Base-by-base conservation (phyloP, 352 stramenopile genomes). In the Aphanomyces astaci region DNA sequence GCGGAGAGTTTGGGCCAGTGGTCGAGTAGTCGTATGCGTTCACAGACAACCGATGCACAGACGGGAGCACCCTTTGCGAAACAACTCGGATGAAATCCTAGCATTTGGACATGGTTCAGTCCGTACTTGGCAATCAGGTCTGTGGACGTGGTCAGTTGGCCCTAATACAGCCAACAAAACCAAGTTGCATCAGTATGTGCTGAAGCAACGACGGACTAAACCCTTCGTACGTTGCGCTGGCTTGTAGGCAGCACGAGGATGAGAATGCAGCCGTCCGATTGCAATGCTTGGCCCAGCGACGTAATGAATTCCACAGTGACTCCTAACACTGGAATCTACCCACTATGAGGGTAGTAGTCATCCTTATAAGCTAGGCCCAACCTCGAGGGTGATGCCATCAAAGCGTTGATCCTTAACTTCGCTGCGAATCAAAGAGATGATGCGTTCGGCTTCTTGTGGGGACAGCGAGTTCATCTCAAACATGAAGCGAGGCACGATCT, bases 21-120 rank as follows among this genome's bases (percentile, higher is more conserved):
- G 57, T 55, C 48, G 76, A 75, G 69, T 80, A 87, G 62, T 93
- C 84, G 70, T 93, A 93, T 36, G 84, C 84, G 67, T 93, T 93
- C 75, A 93, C 81, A 24, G 82, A 88, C 63, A 91, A 91, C 9
- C 84, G 82, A 52, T 93, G 81, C 25, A 93, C 84, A 36, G 84
- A 10, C 17, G 81, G 79, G 25, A 81, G 72, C 30, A 93, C 59
- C 28, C 31, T n/a, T n/a, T n/a, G n/a, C n/a, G n/a, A n/a, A n/a
- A n/a, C n/a, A n/a, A n/a, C n/a, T n/a, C n/a, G n/a, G n/a, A n/a
- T n/a, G n/a, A n/a, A n/a, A n/a, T n/a, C n/a, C n/a, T n/a, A n/a
- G n/a, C n/a, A n/a, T n/a, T n/a, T n/a, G n/a, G n/a, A n/a, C n/a
- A n/a, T n/a, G n/a, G n/a, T n/a, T n/a, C n/a, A n/a, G n/a, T n/a